Percentiles rank a stretch among this genome's conserved stretches.
Conservation (phyloP, 1,139 yeast species). For the Protomyces pachydermus region DNA sequence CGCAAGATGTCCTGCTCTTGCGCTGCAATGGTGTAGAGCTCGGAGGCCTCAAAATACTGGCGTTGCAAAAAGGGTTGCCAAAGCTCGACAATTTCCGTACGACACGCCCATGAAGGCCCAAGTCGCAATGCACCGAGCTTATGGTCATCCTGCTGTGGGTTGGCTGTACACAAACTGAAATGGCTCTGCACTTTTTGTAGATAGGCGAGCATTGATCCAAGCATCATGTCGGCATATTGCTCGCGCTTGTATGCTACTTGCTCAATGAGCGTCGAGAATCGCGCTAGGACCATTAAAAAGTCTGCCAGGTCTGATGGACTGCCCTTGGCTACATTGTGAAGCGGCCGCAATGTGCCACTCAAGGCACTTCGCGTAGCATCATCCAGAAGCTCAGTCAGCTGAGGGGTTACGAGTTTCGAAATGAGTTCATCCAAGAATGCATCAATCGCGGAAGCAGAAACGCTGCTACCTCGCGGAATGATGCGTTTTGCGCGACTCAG, state of each 20-base stretch:
- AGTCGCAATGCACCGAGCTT: slow-evolving; percentile 8
- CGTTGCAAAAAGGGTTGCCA: neutral
- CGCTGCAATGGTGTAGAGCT: neutral
- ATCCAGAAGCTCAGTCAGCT: slow-evolving; percentile 19
- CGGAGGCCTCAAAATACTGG: neutral
- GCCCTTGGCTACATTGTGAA: slow-evolving; percentile 1
- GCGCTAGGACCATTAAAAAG: slow-evolving; percentile 1
- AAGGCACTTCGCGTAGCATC: slow-evolving; percentile 1
- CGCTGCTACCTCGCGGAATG: neutral
- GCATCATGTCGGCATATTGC: slow-evolving; percentile 15
- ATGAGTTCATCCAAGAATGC: slow-evolving; percentile 24
- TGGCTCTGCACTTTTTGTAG: slow-evolving; percentile 3
- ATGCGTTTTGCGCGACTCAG: slow-evolving; percentile 14
- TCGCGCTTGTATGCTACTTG: slow-evolving; percentile 12
- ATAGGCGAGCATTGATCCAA: slow-evolving; percentile 14
- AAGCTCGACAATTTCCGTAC: slow-evolving; percentile 4
- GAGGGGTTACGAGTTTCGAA: slow-evolving; percentile 9
- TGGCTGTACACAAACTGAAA: slow-evolving; percentile 8
- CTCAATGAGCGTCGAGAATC: slow-evolving; percentile 6
- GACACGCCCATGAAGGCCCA: slow-evolving; percentile 15
- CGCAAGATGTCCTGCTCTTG: neutral
- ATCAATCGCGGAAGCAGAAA: slow-evolving; percentile 1
- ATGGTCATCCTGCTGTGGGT: slow-evolving; percentile 1
- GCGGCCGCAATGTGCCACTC: neutral
- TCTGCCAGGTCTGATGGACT: neutral